Percentiles rank a stretch among this genome's conserved stretches.
phyloP scores from a whole-genome alignment of 1,139 yeast species.

The Pneumocystis oryctolagi region DNA sequence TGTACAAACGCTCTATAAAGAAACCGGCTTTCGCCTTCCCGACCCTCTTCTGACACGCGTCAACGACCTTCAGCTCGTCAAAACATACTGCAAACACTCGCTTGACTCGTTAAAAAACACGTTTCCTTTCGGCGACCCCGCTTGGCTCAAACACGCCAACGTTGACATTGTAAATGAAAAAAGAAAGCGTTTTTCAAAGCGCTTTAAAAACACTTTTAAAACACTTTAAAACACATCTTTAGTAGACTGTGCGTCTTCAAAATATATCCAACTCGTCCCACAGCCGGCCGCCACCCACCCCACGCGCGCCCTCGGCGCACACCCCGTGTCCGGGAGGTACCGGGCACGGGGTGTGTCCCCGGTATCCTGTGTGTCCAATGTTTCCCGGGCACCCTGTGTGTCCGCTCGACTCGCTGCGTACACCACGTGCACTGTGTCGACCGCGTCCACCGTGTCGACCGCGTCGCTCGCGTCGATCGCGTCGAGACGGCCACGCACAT shows the following conservation, averaged over 20 bases:
- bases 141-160: no score
- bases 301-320: background rate
- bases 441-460: constrained; percentile 2
- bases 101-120: no score
- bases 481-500: constrained; percentile 80
- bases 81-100: no score
- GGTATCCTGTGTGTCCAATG: constrained; percentile 1
- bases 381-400: background rate
- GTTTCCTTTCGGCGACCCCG: no score
- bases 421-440: constrained; percentile 2
- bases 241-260: no score
- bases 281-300: constrained; percentile 7
- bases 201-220: background rate
- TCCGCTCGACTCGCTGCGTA: no score
- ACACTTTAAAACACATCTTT: background rate
- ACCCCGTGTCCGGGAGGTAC: background rate
- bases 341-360: no score
- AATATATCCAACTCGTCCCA: constrained; percentile 4
- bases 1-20: background rate
- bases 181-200: no score
- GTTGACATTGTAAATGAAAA: no score
- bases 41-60: background rate
- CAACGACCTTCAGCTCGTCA: background rate
- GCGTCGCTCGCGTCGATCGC: background rate
- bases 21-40: background rate